Conservation (phyloP, 331 rosid species). For the Rhamnella rubrinervis region DNA sequence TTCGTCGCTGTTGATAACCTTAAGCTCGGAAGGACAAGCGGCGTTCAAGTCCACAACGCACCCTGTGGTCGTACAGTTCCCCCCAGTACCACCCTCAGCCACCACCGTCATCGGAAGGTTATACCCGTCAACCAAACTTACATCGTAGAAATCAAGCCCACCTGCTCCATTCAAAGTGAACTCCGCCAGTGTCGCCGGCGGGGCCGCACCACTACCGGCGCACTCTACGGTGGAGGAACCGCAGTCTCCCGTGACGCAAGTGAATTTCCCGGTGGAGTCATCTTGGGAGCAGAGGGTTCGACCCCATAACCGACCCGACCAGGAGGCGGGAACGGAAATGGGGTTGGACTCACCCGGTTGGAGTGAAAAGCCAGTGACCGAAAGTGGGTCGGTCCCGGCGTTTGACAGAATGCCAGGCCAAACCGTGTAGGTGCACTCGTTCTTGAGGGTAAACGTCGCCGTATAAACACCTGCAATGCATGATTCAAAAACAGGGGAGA, state of each 20-base stretch:
- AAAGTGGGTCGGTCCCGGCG: slow-evolving; percentile 61
- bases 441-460: slow-evolving; percentile 64
- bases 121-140: slow-evolving; percentile 89
- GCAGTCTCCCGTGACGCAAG: slow-evolving; percentile 78
- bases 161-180: slow-evolving; percentile 71
- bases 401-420: slow-evolving; percentile 86
- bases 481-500: background rate
- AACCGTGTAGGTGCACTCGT: slow-evolving; percentile 65
- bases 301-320: slow-evolving; percentile 97
- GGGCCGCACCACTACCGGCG: slow-evolving; percentile 54
- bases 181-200: slow-evolving; percentile 71
- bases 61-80: slow-evolving; percentile 72
- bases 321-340: slow-evolving; percentile 42
- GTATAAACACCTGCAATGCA: slow-evolving; percentile 41
- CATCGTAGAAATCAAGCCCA: slow-evolving; percentile 83
- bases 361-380: slow-evolving; percentile 67
- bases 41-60: slow-evolving; percentile 59
- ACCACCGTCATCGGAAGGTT: slow-evolving; percentile 67
- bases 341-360: slow-evolving; percentile 53
- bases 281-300: slow-evolving; percentile 65
- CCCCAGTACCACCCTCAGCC: slow-evolving; percentile 51
- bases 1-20: slow-evolving; percentile 34
- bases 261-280: slow-evolving; percentile 46
- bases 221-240: slow-evolving; percentile 68
- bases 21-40: slow-evolving; percentile 67